These are phyloP conservation scores for Kuraishia molischiana DNA, from an alignment of 805 yeast species.

Conservation along the genomic window DNA sequence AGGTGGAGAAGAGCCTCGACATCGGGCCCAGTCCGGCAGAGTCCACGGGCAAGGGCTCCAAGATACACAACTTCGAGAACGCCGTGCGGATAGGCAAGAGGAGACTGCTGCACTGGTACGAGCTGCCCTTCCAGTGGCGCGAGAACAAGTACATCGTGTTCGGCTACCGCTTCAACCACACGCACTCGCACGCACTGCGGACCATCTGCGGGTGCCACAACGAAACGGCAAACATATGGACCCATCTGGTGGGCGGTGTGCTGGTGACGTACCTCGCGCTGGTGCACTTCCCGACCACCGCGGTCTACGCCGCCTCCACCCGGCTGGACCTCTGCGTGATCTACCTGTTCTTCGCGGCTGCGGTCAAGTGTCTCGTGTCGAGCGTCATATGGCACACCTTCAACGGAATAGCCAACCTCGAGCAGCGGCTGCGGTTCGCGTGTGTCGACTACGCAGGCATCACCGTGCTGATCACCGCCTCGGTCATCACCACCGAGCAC, in stretches of 20 bases:
- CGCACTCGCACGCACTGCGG: slow-evolving; percentile 47
- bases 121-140: slow-evolving; percentile 87
- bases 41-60: slow-evolving; percentile 18
- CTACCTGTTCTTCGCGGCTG: slow-evolving; percentile 58
- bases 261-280: slow-evolving; percentile 46
- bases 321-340: slow-evolving; percentile 39
- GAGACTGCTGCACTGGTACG: slow-evolving; percentile 65
- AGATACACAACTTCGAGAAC: slow-evolving; percentile 34
- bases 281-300: slow-evolving; percentile 55
- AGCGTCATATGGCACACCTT: slow-evolving; percentile 92
- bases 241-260: slow-evolving; percentile 68
- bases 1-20: slow-evolving; percentile 24
- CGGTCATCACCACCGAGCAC: slow-evolving; percentile 81
- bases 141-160: slow-evolving; percentile 78
- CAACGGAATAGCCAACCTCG: slow-evolving; percentile 58
- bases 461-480: slow-evolving; percentile 80
- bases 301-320: slow-evolving; percentile 31
- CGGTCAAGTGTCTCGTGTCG: slow-evolving; percentile 66
- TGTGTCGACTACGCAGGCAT: slow-evolving; percentile 95
- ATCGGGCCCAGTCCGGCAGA: slow-evolving; percentile 17
- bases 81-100: slow-evolving; percentile 32
- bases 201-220: slow-evolving; percentile 66
- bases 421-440: slow-evolving; percentile 65
- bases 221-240: slow-evolving; percentile 90
- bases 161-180: slow-evolving; percentile 77